These are phyloP conservation scores for Chytriomyces sp. DNA, from an alignment of 192 early-diverging fungal species.

Conservation along the genomic window DNA sequence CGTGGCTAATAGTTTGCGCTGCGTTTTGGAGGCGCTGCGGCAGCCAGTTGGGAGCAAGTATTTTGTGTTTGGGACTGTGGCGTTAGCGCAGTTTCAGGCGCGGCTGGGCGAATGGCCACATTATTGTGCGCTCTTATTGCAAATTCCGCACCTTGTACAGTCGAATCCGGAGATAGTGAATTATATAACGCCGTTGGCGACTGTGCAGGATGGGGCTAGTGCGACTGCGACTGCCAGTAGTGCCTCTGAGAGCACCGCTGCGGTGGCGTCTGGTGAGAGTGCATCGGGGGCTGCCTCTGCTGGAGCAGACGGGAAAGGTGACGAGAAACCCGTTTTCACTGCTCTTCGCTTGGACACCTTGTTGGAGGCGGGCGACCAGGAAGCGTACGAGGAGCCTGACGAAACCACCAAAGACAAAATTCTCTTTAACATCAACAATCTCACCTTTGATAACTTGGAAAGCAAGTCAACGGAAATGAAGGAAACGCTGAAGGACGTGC, in stretches of 20 bases:
- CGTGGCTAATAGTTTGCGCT: conserved; percentile 86
- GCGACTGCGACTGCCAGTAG: background rate
- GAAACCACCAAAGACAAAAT: conserved; percentile 87
- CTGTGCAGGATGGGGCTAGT: background rate
- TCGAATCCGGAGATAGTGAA: conserved; percentile 71
- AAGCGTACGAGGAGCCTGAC: conserved; percentile 51
- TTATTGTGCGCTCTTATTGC: conserved; percentile 79
- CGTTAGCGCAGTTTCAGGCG: conserved; percentile 79
- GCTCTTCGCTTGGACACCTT: conserved; percentile 60
- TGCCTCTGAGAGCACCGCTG: background rate
- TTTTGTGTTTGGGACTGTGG: conserved; percentile 88
- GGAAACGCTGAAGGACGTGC: conserved; percentile 66
- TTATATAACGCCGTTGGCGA: conserved; percentile 48
- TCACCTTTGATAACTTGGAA: conserved; percentile 82
- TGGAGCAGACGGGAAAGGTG: conserved; percentile 15
- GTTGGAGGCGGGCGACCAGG: conserved; percentile 49
- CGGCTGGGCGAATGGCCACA: conserved; percentile 90
- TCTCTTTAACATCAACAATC: conserved; percentile 95
- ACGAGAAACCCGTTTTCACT: conserved; percentile 60
- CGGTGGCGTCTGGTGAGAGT: conserved; percentile 17
- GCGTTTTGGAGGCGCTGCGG: conserved; percentile 84
- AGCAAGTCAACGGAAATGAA: conserved; percentile 77
- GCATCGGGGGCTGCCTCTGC: conserved; percentile 25
- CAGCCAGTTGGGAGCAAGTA: conserved; percentile 76
- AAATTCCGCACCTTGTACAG: conserved; percentile 82